phyloP scores from a whole-genome alignment of 2,329 filamentous ascomycete genomes.

The Aspergillus persii region DNA sequence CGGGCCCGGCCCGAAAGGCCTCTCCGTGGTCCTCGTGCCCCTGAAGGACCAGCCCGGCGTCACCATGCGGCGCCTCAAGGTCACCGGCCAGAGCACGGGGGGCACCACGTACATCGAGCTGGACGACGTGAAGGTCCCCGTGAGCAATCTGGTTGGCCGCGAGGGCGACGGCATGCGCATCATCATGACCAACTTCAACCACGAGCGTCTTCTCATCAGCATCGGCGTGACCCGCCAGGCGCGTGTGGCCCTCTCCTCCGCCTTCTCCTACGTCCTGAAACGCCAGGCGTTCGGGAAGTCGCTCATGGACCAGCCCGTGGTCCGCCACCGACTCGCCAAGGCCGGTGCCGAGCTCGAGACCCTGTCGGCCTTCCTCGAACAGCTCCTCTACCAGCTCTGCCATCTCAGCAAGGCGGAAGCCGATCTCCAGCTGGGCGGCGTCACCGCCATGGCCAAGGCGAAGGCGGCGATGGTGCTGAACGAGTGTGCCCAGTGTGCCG shows the following conservation, averaged over 20 bases:
- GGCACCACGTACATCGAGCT: conserved; percentile 76
- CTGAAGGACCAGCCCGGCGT: conserved; percentile 67
- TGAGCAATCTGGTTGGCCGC: conserved; percentile 65
- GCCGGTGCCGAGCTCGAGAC: conserved; percentile 66
- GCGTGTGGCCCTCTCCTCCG: conserved; percentile 58
- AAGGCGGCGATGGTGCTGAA: conserved; percentile 69
- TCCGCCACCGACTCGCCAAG: conserved; percentile 70
- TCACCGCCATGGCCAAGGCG: conserved; percentile 71
- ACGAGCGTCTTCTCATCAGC: conserved; percentile 68
- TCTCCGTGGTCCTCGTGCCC: conserved; percentile 68
- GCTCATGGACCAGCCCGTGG: conserved; percentile 71
- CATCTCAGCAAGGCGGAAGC: conserved; percentile 52
- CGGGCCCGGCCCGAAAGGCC: conserved; percentile 59
- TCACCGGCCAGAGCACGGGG: conserved; percentile 61
- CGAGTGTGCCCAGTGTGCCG: conserved; percentile 67
- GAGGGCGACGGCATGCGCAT: conserved; percentile 73
- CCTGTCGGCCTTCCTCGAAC: conserved; percentile 70
- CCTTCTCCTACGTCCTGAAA: conserved; percentile 63
- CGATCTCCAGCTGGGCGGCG: conserved; percentile 61
- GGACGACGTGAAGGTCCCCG: conserved; percentile 70
- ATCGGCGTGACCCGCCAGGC: conserved; percentile 63
- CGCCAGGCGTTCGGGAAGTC: conserved; percentile 67
- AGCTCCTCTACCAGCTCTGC: conserved; percentile 67
- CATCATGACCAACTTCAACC: conserved; percentile 78
- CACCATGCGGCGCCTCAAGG: conserved; percentile 64